These are phyloP conservation scores for Candida rishiriensis DNA, from an alignment of 805 yeast species.

Conservation along the genomic window DNA sequence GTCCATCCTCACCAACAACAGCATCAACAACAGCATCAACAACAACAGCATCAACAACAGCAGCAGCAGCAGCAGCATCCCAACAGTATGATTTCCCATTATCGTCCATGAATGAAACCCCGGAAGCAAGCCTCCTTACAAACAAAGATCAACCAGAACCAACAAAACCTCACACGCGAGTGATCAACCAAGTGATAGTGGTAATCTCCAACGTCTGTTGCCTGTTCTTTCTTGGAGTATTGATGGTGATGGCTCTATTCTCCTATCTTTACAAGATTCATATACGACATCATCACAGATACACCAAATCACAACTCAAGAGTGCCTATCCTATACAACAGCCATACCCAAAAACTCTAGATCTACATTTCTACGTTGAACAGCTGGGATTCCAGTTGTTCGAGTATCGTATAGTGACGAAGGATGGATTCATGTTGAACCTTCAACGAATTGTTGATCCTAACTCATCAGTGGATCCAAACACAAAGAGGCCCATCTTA, in stretches of 20 bases:
- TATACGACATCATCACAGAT: constrained; percentile 7
- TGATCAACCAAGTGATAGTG: constrained; percentile 5
- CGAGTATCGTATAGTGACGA: constrained; percentile 59
- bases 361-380: constrained; percentile 63
- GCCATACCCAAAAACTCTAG: constrained; percentile 21
- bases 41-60: too few species aligned
- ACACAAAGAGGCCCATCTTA: constrained; percentile 51
- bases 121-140: not conserved
- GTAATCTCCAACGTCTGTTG: constrained; percentile 18
- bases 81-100: too few species aligned
- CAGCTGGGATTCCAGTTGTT: constrained; percentile 56
- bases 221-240: constrained; percentile 19
- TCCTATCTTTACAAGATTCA: constrained; percentile 11
- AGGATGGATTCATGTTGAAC: constrained; percentile 73
- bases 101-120: too few species aligned
- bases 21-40: too few species aligned
- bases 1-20: not conserved
- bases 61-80: too few species aligned
- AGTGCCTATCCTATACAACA: constrained; percentile 30
- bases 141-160: not conserved
- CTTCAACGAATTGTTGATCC: constrained; percentile 62
- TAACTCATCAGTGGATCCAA: not conserved
- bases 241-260: constrained; percentile 23
- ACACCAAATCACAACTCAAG: constrained; percentile 1
- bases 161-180: constrained; percentile 7